Evolutionary conservation across 164 flowering plant species (phyloP), one percentile per base, ranked within the genome.

Genomic region (Annona cherimola): DNA sequence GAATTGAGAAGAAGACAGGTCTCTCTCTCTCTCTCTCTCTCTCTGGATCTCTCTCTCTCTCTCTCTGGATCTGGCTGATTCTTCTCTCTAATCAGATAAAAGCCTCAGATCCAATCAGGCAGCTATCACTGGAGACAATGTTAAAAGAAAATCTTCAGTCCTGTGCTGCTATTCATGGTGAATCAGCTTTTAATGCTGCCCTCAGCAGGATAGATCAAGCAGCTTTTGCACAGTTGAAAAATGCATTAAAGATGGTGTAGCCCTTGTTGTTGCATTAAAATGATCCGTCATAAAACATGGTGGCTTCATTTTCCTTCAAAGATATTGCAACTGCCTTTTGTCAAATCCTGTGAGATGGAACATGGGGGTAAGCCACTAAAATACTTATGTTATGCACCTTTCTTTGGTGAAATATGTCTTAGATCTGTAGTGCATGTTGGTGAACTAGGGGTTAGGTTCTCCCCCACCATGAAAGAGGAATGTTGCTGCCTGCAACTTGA

Each of bases 131-230:
- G 71, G 96, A 90, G 77, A 82, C 79, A n/a, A 83, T 87, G 16
- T 84, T 93, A 73, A 81, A 88, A 68, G 92, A 91, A 39, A 93
- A 93, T 77, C 97, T 95, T 81, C 93, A 88, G 80, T 86, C 86
- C 1, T 95, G 98, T 83, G 89, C 96, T 67, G 72, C 85, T 35
- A 86, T 95, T 80, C 97, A 95, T 83, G 98, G 99, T 35, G 96
- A 93, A 45, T 74, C 97, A 66, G 76, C 81, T 63, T 96, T 96
- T 68, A 86, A 90, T 83, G 70, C 84, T 16, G 92, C 92, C 63
- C 86, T 96, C 20, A 71, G 88, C 67, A 84, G 85, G 79, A 89
- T 95, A 86, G 90, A 95, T 83, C 95, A 97, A n/a, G 35, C 92
- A 5, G 87, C 88, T 61, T 75, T 91, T 46, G 83, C 89, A 57